Conservation (phyloP, 129 eudicot species). For the Flaveria sonorensis region DNA sequence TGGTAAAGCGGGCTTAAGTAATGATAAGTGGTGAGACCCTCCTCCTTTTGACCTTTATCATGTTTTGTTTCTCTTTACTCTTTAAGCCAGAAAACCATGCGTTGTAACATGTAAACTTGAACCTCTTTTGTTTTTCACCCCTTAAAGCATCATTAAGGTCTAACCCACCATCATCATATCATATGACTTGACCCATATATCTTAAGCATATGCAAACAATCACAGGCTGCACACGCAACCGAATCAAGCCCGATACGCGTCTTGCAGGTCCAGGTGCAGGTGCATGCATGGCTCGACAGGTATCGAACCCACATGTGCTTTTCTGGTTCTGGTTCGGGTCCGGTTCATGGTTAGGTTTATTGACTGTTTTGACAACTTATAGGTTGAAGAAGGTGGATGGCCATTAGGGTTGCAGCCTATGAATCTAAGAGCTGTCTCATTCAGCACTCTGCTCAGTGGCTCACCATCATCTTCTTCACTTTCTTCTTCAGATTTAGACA, state of each 20-base stretch:
- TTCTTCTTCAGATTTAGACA: slow-evolving; percentile 71
- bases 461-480: slow-evolving; percentile 54
- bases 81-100: slow-evolving; percentile 29
- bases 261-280: slow-evolving; percentile 14
- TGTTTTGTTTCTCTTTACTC: slow-evolving; percentile 27
- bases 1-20: slow-evolving; percentile 23
- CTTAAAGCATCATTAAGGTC: slow-evolving; percentile 13
- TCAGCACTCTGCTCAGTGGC: slow-evolving; percentile 55
- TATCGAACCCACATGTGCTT: slow-evolving; percentile 20
- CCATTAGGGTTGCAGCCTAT: slow-evolving; percentile 73
- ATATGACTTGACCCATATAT: slow-evolving; percentile 33
- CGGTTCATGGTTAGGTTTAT: slow-evolving; percentile 4
- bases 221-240: slow-evolving; percentile 15
- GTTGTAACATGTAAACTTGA: slow-evolving; percentile 11
- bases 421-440: slow-evolving; percentile 60
- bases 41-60: slow-evolving; percentile 36
- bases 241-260: slow-evolving; percentile 19
- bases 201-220: slow-evolving; percentile 27
- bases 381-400: slow-evolving; percentile 77
- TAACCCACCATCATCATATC: neutral
- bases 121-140: slow-evolving; percentile 25
- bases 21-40: slow-evolving; percentile 21
- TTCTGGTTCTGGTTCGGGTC: neutral
- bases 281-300: slow-evolving; percentile 55
- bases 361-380: slow-evolving; percentile 35